phyloP scores from a whole-genome alignment of 148 eudicot species.

The Vaccinium macrocarpon region DNA sequence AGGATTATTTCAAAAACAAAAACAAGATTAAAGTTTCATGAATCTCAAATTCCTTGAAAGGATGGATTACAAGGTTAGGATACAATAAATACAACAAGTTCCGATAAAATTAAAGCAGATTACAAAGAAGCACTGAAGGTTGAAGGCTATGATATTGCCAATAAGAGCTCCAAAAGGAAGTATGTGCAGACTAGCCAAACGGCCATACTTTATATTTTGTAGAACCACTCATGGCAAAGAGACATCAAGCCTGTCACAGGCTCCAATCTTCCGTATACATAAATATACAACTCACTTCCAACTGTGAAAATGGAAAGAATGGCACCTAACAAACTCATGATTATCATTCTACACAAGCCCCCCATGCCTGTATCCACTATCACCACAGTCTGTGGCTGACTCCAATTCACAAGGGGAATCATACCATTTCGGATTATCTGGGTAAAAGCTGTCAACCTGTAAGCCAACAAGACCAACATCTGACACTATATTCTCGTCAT shows the following conservation, averaged over 20 bases:
- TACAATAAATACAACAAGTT: not conserved
- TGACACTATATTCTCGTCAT: slow-evolving; percentile 60
- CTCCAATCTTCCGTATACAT: slow-evolving; percentile 57
- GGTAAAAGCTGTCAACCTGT: slow-evolving; percentile 86
- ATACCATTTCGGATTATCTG: slow-evolving; percentile 88
- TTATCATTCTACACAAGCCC: slow-evolving; percentile 58
- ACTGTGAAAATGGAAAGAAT: slow-evolving; percentile 27
- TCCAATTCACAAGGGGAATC: slow-evolving; percentile 96
- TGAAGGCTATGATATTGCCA: slow-evolving; percentile 22
- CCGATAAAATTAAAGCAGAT: not conserved
- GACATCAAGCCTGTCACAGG: slow-evolving; percentile 42
- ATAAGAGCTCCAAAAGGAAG: slow-evolving; percentile 28
- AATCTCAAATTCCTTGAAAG: not conserved
- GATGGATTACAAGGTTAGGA: not conserved
- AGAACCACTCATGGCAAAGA: slow-evolving; percentile 39
- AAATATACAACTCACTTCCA: slow-evolving; percentile 63
- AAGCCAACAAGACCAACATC: slow-evolving; percentile 80
- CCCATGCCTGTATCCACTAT: slow-evolving; percentile 65
- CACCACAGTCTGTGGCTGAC: slow-evolving; percentile 71
- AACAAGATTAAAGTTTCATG: not conserved
- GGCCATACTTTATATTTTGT: slow-evolving; percentile 59
- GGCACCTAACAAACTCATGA: slow-evolving; percentile 26
- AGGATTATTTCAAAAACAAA: not conserved
- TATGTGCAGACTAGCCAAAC: slow-evolving; percentile 49
- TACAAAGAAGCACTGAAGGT: slow-evolving; percentile 22